Conservation (phyloP, 169 alveolate genomes). For the Plasmodium gallinaceum region DNA sequence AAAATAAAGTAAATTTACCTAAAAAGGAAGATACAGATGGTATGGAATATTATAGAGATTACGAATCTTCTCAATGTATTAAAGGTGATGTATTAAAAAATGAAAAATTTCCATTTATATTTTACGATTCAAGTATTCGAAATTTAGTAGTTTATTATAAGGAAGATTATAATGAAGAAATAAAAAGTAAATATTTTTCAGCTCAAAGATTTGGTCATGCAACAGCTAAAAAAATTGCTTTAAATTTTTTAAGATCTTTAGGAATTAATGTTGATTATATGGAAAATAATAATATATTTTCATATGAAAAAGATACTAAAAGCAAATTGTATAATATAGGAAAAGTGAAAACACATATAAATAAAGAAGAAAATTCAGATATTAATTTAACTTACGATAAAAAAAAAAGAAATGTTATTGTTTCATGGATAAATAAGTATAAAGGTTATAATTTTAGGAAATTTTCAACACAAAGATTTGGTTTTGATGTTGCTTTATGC, state of each 20-base stretch:
- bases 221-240: constrained; percentile 63
- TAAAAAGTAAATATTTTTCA: constrained; percentile 52
- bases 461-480: constrained; percentile 70
- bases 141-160: constrained; percentile 64
- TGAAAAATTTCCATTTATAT: constrained; percentile 56
- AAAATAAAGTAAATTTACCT: background rate
- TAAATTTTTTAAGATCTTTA: constrained; percentile 42
- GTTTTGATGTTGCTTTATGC: constrained; percentile 56
- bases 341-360: constrained; percentile 3
- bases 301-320: constrained; percentile 51
- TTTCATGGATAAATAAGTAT: constrained; percentile 51
- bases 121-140: constrained; percentile 41
- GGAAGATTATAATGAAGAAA: constrained; percentile 22
- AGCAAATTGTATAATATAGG: constrained; percentile 37
- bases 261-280: constrained; percentile 56
- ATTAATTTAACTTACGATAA: constrained; percentile 34
- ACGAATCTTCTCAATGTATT: constrained; percentile 29
- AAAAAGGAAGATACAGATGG: background rate
- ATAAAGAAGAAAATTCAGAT: constrained; percentile 42
- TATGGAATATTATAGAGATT: constrained; percentile 41
- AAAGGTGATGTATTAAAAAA: constrained; percentile 42
- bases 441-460: constrained; percentile 53
- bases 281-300: constrained; percentile 51
- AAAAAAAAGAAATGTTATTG: constrained; percentile 59
- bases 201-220: constrained; percentile 76